Evolutionary conservation across 345 rosid species (phyloP).

Genomic region (Bretschneidera sinensis): DNA sequence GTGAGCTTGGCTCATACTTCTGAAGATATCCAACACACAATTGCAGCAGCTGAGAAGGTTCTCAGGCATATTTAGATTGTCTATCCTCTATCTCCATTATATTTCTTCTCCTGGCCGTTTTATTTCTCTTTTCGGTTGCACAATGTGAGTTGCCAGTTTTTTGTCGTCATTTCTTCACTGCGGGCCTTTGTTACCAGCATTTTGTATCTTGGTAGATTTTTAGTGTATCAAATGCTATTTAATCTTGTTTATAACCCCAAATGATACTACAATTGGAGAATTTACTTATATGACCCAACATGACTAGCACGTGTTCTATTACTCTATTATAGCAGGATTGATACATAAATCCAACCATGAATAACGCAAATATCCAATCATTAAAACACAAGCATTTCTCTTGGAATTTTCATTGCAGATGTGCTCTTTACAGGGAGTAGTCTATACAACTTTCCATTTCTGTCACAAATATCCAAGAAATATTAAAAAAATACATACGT

Average conservation of each 20-base stretch:
- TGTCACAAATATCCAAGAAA: no score
- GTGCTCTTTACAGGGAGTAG: constrained; percentile 16
- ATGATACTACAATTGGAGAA: background rate
- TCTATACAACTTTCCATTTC: no score
- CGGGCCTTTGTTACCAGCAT: background rate
- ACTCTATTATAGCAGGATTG: no score
- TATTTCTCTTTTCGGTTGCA: no score
- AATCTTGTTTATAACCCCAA: background rate
- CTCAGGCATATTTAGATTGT: constrained; percentile 47
- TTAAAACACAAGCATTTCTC: background rate
- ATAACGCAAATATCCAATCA: background rate
- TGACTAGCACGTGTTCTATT: no score
- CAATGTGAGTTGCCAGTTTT: background rate
- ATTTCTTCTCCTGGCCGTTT: background rate
- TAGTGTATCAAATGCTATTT: background rate
- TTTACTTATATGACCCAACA: background rate
- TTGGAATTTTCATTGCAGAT: background rate
- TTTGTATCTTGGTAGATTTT: background rate
- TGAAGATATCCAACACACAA: constrained; percentile 68
- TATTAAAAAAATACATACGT: background rate
- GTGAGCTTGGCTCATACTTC: constrained; percentile 87
- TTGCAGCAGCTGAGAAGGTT: constrained; percentile 79
- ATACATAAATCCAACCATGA: background rate
- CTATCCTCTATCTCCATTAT: background rate
- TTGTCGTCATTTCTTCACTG: background rate